Conservation (phyloP, 2,329 filamentous ascomycete genomes). For the Pseudopithomyces maydicus region DNA sequence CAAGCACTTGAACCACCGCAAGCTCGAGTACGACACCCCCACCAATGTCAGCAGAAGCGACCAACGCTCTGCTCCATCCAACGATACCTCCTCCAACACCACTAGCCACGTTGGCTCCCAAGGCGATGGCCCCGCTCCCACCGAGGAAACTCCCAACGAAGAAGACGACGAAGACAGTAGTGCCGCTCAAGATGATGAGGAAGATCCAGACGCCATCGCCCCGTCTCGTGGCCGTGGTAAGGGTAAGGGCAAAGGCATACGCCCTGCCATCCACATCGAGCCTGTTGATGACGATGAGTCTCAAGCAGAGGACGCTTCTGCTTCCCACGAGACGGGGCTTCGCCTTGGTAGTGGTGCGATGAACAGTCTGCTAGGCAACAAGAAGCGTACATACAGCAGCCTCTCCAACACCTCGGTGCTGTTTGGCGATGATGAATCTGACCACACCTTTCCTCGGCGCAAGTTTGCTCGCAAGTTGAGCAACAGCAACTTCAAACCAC, state of each 20-base stretch:
- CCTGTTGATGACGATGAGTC: constrained; percentile 37
- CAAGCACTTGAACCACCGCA: constrained; percentile 36
- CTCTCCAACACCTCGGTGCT: constrained; percentile 45
- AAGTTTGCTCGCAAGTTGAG: constrained; percentile 45
- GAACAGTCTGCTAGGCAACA: constrained; percentile 35
- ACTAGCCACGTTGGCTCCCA: constrained; percentile 28
- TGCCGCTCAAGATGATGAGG: constrained; percentile 38
- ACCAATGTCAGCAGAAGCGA: constrained; percentile 26
- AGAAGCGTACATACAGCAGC: constrained; percentile 48
- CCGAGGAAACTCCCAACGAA: constrained; percentile 37
- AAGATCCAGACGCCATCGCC: constrained; percentile 38
- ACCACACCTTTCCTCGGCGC: constrained; percentile 43
- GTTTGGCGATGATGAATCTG: constrained; percentile 40
- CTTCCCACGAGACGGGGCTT: constrained; percentile 36
- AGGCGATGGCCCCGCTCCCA: constrained; percentile 31
- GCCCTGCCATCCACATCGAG: constrained; percentile 43
- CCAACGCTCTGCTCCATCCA: constrained; percentile 23
- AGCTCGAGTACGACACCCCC: constrained; percentile 30
- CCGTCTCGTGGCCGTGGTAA: constrained; percentile 39
- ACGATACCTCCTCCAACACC: constrained; percentile 23
- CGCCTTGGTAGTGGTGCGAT: constrained; percentile 33
- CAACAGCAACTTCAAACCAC: constrained; percentile 36
- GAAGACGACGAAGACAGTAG: constrained; percentile 44
- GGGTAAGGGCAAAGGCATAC: constrained; percentile 43
- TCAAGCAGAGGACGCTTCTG: constrained; percentile 35